phyloP scores from a whole-genome alignment of 164 flowering plant species.

The Aristolochia contorta region DNA sequence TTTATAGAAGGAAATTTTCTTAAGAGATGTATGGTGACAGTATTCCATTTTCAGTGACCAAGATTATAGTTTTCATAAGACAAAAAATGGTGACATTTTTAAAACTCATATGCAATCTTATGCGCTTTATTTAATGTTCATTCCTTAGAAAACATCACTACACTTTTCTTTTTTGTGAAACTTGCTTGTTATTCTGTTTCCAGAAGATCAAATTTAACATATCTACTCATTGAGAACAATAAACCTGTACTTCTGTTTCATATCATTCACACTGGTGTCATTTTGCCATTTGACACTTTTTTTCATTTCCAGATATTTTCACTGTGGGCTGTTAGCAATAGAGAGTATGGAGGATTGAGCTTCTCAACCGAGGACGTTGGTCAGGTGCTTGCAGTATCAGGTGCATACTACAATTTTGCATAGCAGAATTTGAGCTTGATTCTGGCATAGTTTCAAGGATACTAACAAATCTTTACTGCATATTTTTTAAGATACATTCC shows the following conservation, averaged over 20 bases:
- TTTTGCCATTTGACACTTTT: not conserved
- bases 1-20: no score
- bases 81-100: no score
- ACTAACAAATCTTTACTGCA: not conserved
- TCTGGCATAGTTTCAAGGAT: no score
- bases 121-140: no score
- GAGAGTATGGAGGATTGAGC: conserved; percentile 52
- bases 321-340: conserved; percentile 73
- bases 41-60: no score
- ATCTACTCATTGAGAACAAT: no score
- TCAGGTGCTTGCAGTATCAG: conserved; percentile 52
- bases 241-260: no score
- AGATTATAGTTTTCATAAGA: no score
- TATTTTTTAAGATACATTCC: not conserved
- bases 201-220: not conserved
- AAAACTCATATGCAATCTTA: no score
- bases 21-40: no score
- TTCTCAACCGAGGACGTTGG: conserved; percentile 61
- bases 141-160: not conserved
- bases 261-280: no score
- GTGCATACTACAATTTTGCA: conserved; percentile 13
- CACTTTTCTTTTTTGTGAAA: not conserved
- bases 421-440: no score
- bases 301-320: conserved; percentile 51
- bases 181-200: not conserved